phyloP scores from a whole-genome alignment of 192 early-diverging fungal genomes.

The Coemansia sp. region DNA sequence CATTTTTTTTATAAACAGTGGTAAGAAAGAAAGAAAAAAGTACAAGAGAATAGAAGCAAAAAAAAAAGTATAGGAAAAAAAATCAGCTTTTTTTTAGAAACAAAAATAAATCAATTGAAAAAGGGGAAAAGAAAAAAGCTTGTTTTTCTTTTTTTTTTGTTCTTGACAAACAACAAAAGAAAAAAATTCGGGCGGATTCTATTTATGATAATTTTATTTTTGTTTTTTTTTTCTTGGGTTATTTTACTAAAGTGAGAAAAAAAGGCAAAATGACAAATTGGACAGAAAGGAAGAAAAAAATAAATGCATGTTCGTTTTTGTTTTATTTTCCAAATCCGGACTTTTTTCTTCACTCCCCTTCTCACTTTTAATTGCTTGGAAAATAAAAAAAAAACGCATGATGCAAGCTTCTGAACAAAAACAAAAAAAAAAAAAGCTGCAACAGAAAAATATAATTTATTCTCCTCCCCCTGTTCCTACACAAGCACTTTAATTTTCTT shows the following conservation, averaged over 20 bases:
- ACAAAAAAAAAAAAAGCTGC: constrained; percentile 1
- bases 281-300: constrained; percentile 2
- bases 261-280: too few species aligned
- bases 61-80: constrained; percentile 9
- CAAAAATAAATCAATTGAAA: not conserved
- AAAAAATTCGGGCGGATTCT: too few species aligned
- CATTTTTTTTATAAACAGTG: constrained; percentile 10
- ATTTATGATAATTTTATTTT: too few species aligned
- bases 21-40: constrained; percentile 8
- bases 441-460: constrained; percentile 2
- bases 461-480: too few species aligned
- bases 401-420: not conserved
- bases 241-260: too few species aligned
- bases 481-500: not conserved
- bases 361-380: not conserved
- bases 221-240: too few species aligned
- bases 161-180: too few species aligned
- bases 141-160: too few species aligned
- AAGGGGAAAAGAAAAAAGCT: not conserved
- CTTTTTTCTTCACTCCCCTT: not conserved
- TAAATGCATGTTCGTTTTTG: constrained; percentile 4
- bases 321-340: not conserved
- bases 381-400: not conserved
- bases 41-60: constrained; percentile 4
- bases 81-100: constrained; percentile 6